Conservation (phyloP, 139 green algal species). For the Spirogloea muscicola region DNA sequence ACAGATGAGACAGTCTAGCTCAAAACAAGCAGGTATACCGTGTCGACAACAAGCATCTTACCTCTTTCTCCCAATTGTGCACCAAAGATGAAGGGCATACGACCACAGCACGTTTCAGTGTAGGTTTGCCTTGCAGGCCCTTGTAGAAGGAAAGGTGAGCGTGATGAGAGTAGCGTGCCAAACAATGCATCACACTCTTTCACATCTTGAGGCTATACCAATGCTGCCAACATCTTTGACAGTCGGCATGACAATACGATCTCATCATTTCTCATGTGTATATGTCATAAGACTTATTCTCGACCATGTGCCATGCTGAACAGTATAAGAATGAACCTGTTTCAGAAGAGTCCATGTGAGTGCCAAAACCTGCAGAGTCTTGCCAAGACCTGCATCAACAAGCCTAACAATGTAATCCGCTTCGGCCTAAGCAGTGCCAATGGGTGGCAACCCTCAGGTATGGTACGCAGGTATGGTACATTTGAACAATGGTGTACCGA, state of each 20-base stretch:
- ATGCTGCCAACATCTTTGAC: neutral
- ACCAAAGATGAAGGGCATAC: slow-evolving; percentile 95
- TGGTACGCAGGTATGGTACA: no score
- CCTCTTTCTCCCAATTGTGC: slow-evolving; percentile 95
- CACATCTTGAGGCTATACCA: no score
- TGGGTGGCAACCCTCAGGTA: no score
- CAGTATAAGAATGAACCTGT: neutral
- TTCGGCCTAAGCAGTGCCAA: no score
- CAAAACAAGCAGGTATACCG: neutral
- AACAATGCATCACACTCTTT: no score
- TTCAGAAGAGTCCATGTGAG: slow-evolving; percentile 37
- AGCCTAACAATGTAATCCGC: no score
- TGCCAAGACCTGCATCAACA: slow-evolving; percentile 32
- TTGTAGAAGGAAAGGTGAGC: neutral
- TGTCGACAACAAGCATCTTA: slow-evolving; percentile 16
- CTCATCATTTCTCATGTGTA: neutral
- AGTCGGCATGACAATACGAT: neutral
- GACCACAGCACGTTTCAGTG: slow-evolving; percentile 79
- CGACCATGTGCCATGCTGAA: no score
- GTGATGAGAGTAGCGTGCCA: no score
- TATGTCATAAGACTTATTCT: neutral
- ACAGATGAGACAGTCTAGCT: neutral
- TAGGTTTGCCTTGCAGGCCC: slow-evolving; percentile 49
- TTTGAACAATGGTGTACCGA: no score
- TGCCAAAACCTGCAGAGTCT: slow-evolving; percentile 24